phyloP scores from a whole-genome alignment of 257 asterid species.

The Salvia rosmarinus region DNA sequence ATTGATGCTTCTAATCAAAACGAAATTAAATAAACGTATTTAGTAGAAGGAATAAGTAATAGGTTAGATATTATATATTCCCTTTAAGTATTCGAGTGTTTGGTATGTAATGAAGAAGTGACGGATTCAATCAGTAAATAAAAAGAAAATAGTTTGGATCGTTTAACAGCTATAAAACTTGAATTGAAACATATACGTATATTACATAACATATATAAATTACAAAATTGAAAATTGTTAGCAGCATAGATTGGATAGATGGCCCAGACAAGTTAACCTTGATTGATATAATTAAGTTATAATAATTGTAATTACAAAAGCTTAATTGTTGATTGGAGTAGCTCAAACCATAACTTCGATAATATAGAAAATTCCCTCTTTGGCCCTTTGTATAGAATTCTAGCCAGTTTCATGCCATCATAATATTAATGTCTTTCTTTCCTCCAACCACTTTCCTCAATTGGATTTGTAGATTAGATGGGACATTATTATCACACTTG shows the following conservation, averaged over 20 bases:
- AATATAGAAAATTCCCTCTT: neutral
- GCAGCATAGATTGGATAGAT: neutral
- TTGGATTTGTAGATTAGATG: neutral
- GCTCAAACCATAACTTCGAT: slow-evolving; percentile 10
- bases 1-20: too few relatives aligned
- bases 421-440: slow-evolving; percentile 5
- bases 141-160: too few relatives aligned
- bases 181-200: neutral
- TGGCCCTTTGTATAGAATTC: slow-evolving; percentile 24
- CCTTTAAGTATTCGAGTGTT: neutral
- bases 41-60: too few relatives aligned
- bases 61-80: too few relatives aligned
- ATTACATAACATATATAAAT: neutral
- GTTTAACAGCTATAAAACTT: too few relatives aligned
- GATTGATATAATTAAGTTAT: neutral
- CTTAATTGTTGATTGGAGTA: slow-evolving; percentile 1
- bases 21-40: too few relatives aligned
- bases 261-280: neutral
- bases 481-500: neutral
- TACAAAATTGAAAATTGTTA: neutral
- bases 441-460: slow-evolving; percentile 29
- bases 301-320: neutral
- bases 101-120: neutral
- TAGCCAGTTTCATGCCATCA: slow-evolving; percentile 26
- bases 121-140: neutral